Base-by-base conservation (phyloP, 805 yeast genomes). In the Wickerhamiella sergipiensis region DNA sequence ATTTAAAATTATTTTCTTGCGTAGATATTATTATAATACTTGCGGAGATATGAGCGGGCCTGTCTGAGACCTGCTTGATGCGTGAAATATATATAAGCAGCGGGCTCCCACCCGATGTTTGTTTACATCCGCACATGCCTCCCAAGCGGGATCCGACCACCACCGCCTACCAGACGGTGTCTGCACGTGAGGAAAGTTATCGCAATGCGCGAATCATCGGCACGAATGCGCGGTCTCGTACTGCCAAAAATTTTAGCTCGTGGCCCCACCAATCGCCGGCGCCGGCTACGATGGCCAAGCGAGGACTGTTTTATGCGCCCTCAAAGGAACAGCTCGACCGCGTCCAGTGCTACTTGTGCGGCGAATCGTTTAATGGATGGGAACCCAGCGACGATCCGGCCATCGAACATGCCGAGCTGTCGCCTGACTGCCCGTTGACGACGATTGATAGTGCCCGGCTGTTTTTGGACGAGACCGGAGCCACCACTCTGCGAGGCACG, bases 231-330 rank as follows among this genome's bases (percentile, higher is more conserved):
- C 36, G 22, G 17, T 52, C 58, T 10, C 42, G 59, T n/a, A 46
- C 55, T 17, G 54, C 53, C 50, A 56, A 56, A 43, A 50, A 51
- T 29, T 43, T 45, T 43, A 26, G 45, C n/a, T 15, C 17, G 21
- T 69, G 57, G 65, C 63, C 56, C 53, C 63, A 53, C 44, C 53
- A 46, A 1, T 51, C 50, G 8, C 61, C 68, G 29, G 56, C 61
- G 26, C 13, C 22, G 7, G n/a, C 10, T 13, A 21, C 24, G 6
- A 60, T 81, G 68, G 81, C 81, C 1, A 68, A 68, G 47, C 72
- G 77, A 18, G 89, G 90, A 0, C 78, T 83, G 67, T 77, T 68
- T 64, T 83, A 67, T 62, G 71, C 74, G 46, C 88, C 80, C 31
- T 67, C 70, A 12, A 67, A 71, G 49, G 64, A 67, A 31, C 65